These are phyloP conservation scores for Drechslerella dactyloides DNA, from an alignment of 2,329 filamentous ascomycete genomes.

Conservation along the genomic window DNA sequence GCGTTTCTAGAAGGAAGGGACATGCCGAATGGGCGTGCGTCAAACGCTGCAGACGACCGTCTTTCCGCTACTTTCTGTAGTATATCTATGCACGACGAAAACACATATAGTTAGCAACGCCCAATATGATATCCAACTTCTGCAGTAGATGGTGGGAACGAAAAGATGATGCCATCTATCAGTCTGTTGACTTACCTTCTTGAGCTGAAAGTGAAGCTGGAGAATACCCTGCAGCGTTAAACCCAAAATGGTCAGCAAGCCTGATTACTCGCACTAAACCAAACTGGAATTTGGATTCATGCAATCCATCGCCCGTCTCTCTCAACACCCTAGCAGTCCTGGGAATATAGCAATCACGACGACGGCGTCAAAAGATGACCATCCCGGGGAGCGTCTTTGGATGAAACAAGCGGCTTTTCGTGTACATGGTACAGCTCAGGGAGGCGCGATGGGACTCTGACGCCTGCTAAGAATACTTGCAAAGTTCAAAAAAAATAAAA, in stretches of 20 bases:
- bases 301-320: constrained; percentile 4
- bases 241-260: constrained; percentile 24
- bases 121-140: constrained; percentile 10
- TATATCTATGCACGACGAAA: constrained; percentile 57
- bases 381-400: not conserved
- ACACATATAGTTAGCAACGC: constrained; percentile 20
- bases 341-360: constrained; percentile 4
- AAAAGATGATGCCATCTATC: constrained; percentile 15
- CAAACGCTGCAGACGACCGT: constrained; percentile 17
- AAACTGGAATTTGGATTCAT: constrained; percentile 16
- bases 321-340: constrained; percentile 1
- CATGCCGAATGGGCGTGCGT: constrained; percentile 4
- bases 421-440: not conserved
- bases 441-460: not conserved
- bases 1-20: constrained; percentile 31
- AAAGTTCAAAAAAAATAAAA: constrained; percentile 13
- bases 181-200: constrained; percentile 71
- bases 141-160: not conserved
- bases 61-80: constrained; percentile 58
- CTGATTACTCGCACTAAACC: constrained; percentile 59
- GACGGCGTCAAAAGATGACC: constrained; percentile 5
- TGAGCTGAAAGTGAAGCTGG: constrained; percentile 97
- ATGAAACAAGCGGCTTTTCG: constrained; percentile 21
- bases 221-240: constrained; percentile 69
- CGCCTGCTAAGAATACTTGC: constrained; percentile 22